Evolutionary conservation across 208 protist genomes (phyloP).

Genomic region (Histomonas meleagridis): DNA sequence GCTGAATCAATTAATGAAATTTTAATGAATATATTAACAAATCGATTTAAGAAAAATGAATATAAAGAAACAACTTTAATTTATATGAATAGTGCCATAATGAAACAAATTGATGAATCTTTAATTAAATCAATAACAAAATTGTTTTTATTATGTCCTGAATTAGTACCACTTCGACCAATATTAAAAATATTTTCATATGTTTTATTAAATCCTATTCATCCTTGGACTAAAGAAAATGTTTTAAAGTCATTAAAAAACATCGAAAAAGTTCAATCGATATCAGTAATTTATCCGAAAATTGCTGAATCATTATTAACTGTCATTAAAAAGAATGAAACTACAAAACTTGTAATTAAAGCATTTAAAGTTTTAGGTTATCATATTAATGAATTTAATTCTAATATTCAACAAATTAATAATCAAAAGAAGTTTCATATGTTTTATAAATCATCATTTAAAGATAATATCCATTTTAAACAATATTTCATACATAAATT

Average conservation of each 20-base stretch:
- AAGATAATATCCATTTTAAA: background rate
- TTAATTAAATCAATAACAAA: slow-evolving; percentile 24
- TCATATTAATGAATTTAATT: no score
- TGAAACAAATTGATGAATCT: slow-evolving; percentile 14
- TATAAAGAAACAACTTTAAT: background rate
- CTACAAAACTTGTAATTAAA: slow-evolving; percentile 1
- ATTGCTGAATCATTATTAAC: background rate
- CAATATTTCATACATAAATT: background rate
- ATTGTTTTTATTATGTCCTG: background rate
- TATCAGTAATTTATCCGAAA: background rate
- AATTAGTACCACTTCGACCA: background rate
- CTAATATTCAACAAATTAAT: no score
- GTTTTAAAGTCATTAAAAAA: slow-evolving; percentile 2
- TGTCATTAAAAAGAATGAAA: background rate
- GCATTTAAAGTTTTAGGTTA: slow-evolving; percentile 1
- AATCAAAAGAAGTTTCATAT: background rate
- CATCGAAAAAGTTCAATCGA: background rate
- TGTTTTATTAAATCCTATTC: background rate
- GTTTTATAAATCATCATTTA: background rate
- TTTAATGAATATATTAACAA: background rate
- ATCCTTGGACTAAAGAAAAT: slow-evolving; percentile 18
- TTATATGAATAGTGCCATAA: slow-evolving; percentile 8
- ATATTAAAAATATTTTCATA: background rate
- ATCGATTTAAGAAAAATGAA: background rate
- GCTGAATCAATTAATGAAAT: background rate